These are phyloP conservation scores for Chamaecrista fasciculata DNA, from an alignment of 306 rosid genomes.

Conservation along the genomic window DNA sequence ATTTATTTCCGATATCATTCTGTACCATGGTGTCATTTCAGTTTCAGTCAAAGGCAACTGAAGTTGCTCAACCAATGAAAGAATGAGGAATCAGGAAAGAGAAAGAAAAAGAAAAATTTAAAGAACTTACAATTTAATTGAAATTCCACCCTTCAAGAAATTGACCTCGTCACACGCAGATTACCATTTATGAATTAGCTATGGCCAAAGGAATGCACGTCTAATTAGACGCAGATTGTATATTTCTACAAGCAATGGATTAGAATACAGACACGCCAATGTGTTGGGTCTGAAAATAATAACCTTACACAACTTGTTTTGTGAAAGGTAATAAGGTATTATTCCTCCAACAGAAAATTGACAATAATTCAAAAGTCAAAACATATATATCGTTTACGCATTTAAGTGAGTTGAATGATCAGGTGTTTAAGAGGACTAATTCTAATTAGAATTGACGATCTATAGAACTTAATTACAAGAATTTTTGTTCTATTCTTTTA, in stretches of 20 bases:
- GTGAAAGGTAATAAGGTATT: neutral
- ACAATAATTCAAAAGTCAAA: neutral
- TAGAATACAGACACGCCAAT: too few species aligned
- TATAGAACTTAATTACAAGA: neutral
- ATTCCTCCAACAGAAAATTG: neutral
- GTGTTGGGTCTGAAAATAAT: neutral
- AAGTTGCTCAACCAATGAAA: constrained; percentile 2
- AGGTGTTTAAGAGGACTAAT: neutral
- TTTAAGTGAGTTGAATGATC: constrained; percentile 7
- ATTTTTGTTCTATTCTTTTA: neutral
- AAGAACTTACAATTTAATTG: too few species aligned
- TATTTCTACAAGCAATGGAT: too few species aligned
- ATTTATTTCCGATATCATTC: too few species aligned
- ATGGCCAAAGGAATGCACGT: neutral
- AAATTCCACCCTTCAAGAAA: neutral
- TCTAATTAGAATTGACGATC: constrained; percentile 1
- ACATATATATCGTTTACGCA: neutral
- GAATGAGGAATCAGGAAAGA: neutral
- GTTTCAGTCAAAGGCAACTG: neutral
- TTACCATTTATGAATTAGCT: neutral
- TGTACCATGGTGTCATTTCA: neutral
- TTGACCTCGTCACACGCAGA: neutral
- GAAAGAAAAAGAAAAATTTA: neutral
- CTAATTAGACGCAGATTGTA: too few species aligned
- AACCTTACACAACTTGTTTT: neutral